phyloP scores from a whole-genome alignment of 495 filamentous ascomycete genomes.

The Lentithecium fluviatile region DNA sequence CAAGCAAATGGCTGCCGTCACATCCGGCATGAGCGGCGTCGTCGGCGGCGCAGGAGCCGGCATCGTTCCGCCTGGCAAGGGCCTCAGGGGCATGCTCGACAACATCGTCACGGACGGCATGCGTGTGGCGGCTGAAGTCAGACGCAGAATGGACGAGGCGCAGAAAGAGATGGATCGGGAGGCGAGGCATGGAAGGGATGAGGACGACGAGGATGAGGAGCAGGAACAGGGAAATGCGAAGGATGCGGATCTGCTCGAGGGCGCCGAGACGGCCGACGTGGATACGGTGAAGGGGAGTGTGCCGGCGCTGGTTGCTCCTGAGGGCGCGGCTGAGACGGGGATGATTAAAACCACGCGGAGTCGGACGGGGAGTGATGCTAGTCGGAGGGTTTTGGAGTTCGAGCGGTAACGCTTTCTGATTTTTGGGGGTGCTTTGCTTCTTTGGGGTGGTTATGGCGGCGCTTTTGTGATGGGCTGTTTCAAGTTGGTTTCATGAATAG shows the following conservation, averaged over 20 bases:
- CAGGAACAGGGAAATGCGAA: slow-evolving; percentile 64
- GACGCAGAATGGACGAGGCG: slow-evolving; percentile 88
- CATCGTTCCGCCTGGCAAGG: slow-evolving; percentile 66
- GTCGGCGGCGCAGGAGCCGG: slow-evolving; percentile 46
- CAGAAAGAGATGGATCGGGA: slow-evolving; percentile 81
- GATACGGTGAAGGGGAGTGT: slow-evolving; percentile 30
- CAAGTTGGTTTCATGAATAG: too few relatives aligned
- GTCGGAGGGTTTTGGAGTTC: slow-evolving; percentile 41
- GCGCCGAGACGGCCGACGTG: slow-evolving; percentile 68
- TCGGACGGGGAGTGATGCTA: slow-evolving; percentile 35
- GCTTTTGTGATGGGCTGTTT: too few relatives aligned
- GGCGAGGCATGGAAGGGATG: slow-evolving; percentile 54
- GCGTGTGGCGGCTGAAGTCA: slow-evolving; percentile 87
- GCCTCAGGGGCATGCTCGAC: slow-evolving; percentile 87
- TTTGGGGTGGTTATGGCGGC: too few relatives aligned
- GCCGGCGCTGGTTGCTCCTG: slow-evolving; percentile 7
- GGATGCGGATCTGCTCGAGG: slow-evolving; percentile 75
- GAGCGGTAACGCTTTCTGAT: slow-evolving; percentile 33
- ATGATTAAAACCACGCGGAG: slow-evolving; percentile 24
- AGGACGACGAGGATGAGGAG: slow-evolving; percentile 74
- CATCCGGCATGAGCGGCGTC: slow-evolving; percentile 11
- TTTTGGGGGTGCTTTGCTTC: too few relatives aligned
- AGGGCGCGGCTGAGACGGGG: not conserved
- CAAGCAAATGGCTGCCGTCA: slow-evolving; percentile 40
- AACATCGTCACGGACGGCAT: slow-evolving; percentile 97